Percentiles rank a stretch among this genome's conserved stretches.
Conservation (phyloP, 495 filamentous ascomycete genomes). For the Polyplosphaeria fusca region DNA sequence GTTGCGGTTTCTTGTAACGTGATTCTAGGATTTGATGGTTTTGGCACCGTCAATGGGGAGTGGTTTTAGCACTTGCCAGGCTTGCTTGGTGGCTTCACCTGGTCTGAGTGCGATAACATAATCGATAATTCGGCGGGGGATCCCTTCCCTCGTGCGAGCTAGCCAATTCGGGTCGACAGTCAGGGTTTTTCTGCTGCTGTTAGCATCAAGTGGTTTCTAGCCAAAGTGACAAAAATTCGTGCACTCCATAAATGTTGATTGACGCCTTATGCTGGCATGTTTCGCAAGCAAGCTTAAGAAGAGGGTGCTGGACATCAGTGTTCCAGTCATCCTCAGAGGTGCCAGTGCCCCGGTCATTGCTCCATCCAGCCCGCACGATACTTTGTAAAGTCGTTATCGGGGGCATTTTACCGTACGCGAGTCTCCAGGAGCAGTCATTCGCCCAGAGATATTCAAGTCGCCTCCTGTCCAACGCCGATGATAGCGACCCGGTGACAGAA, state of each 20-base stretch:
- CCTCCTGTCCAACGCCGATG: constrained; percentile 10
- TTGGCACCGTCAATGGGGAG: constrained; percentile 6
- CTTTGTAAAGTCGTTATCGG: constrained; percentile 6
- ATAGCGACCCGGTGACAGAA: constrained; percentile 1
- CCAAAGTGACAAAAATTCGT: constrained; percentile 1
- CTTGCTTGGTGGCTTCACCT: constrained; percentile 14
- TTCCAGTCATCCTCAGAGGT: constrained; percentile 32
- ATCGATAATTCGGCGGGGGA: constrained; percentile 24
- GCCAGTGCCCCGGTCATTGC: constrained; percentile 20
- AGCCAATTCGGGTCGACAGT: constrained; percentile 21
- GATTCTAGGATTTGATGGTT: constrained; percentile 25
- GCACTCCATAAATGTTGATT: constrained; percentile 19
- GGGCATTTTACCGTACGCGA: constrained; percentile 17
- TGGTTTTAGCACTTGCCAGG: constrained; percentile 15
- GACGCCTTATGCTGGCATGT: constrained; percentile 19
- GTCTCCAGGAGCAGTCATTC: constrained; percentile 8
- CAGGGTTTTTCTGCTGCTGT: constrained; percentile 13
- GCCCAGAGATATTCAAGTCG: constrained; percentile 25
- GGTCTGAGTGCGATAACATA: constrained; percentile 27
- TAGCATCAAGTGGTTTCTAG: constrained; percentile 7
- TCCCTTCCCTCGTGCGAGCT: constrained; percentile 1
- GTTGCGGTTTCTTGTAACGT: constrained; percentile 16
- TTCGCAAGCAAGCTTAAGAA: constrained; percentile 28
- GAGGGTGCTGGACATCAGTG: constrained; percentile 27
- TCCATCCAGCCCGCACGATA: constrained; percentile 24